phyloP scores from a whole-genome alignment of 371 early-diverging fungal species.

The Smittium culicis region DNA sequence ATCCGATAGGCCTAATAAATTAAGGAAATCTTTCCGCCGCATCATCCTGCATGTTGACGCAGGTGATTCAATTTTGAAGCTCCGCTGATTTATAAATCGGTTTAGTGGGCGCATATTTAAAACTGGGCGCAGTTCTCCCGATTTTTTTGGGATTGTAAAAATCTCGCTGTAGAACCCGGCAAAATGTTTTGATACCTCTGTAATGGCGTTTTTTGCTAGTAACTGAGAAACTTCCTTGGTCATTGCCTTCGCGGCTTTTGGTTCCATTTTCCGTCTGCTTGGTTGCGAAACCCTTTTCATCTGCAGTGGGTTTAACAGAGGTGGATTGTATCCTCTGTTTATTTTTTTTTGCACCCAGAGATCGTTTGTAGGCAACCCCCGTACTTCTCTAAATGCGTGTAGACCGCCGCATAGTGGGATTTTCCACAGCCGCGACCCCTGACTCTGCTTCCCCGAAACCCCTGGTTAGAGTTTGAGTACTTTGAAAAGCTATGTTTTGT shows the following conservation, averaged over 20 bases:
- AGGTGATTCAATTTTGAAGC: not conserved
- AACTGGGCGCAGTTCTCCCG: not conserved
- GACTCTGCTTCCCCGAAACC: not conserved
- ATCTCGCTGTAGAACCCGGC: not conserved
- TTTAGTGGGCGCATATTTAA: not conserved
- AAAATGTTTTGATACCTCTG: not conserved
- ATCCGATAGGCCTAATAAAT: not conserved
- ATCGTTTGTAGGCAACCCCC: not conserved
- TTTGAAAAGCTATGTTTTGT: not conserved
- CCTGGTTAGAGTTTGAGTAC: not conserved
- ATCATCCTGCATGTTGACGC: not conserved
- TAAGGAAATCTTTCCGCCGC: not conserved
- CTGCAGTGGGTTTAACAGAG: not conserved
- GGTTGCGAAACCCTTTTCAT: not conserved
- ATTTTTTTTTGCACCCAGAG: not conserved
- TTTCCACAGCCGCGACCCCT: not conserved
- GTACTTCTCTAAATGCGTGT: not conserved
- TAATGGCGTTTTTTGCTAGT: not conserved
- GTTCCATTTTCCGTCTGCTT: not conserved
- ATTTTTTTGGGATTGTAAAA: not conserved
- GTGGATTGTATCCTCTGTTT: not conserved
- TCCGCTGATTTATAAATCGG: not conserved
- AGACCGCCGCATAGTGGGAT: not conserved
- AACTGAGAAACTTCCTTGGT: not conserved
- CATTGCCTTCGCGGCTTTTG: not conserved